Evolutionary conservation across 805 yeast genomes (phyloP), one percentile per base, ranked within the genome.

Genomic region (Komagataella pseudopastoris): DNA sequence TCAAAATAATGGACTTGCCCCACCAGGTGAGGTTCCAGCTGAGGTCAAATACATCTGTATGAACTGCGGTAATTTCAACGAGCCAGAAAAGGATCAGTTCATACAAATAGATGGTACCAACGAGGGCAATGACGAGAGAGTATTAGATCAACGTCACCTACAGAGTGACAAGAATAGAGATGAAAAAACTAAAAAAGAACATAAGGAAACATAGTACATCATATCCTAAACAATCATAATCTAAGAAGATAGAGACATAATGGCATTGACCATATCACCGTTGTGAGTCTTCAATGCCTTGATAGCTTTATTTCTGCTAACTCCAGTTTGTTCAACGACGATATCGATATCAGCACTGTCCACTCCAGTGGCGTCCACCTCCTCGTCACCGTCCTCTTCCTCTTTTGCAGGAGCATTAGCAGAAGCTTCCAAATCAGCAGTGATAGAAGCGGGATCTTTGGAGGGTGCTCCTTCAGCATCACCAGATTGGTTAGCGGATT

Each of bases 191-290:
- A 30, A 30, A 8, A 14, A 30, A 4, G 14, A 30, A 10, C 4
- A 30, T 30, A 30, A 30, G 12, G n/a, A 30, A 30, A 30, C 39
- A 30, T 30, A 30, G 39, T 30, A 30, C 14, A 30, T 30, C 14
- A 10, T 30, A 30, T 30, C 39, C 39, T 30, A 30, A 10, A 30
- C 39, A 44, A 17, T 44, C 20, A 17, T 17, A 18, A 52, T 39
- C 51, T 61, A 59, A 49, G 58, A 55, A 50, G 69, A 60, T 51
- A 85, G 76, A 58, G 85, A 81, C 96, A 91, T 88, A 70, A 91
- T 88, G 60, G 98, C 91, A 69, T 90, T 89, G 67, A 93, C 97
- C 72, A 93, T 83, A 70, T 93, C 98, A 70, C 90, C 89, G 62
- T 86, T 79, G 77, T 90, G 88, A 60, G 78, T 83, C 69, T 77